These are phyloP conservation scores for Aspergillus ochraceoroseus DNA, from an alignment of 2,329 filamentous ascomycete genomes.

Conservation along the genomic window DNA sequence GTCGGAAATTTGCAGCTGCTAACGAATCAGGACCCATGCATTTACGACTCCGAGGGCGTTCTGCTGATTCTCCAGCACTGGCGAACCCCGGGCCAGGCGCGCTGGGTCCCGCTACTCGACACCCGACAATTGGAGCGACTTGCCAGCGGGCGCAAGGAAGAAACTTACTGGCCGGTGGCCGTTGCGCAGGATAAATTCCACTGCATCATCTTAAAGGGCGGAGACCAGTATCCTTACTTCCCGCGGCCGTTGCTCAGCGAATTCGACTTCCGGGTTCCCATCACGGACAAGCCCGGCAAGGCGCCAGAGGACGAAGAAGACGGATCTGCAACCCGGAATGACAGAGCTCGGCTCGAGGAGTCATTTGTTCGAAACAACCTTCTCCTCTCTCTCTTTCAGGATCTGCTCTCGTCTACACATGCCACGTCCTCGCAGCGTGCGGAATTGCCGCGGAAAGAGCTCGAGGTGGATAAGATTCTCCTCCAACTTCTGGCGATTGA, in stretches of 20 bases:
- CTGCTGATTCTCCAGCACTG: constrained; percentile 85
- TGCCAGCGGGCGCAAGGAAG: constrained; percentile 76
- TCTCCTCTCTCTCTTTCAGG: constrained; percentile 67
- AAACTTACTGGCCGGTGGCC: constrained; percentile 91
- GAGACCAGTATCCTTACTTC: constrained; percentile 88
- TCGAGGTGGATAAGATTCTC: constrained; percentile 84
- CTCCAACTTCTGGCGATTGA: constrained; percentile 84
- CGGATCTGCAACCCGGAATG: constrained; percentile 33
- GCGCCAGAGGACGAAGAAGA: constrained; percentile 36
- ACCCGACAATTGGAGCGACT: constrained; percentile 78
- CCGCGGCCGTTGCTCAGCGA: constrained; percentile 84
- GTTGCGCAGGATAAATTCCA: constrained; percentile 90
- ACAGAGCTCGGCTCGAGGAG: constrained; percentile 63
- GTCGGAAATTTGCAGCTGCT: no score
- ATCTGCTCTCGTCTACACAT: constrained; percentile 65
- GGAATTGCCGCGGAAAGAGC: constrained; percentile 64
- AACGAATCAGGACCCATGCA: constrained; percentile 70
- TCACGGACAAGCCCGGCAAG: constrained; percentile 54
- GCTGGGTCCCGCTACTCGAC: constrained; percentile 88
- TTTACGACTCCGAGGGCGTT: constrained; percentile 90
- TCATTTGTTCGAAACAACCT: constrained; percentile 70
- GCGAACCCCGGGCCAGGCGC: constrained; percentile 77
- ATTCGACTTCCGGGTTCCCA: constrained; percentile 84
- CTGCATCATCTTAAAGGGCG: constrained; percentile 97
- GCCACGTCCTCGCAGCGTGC: constrained; percentile 60